Evolutionary conservation across 2,329 filamentous ascomycete genomes (phyloP).

Genomic region (Talaromyces funiculosus): DNA sequence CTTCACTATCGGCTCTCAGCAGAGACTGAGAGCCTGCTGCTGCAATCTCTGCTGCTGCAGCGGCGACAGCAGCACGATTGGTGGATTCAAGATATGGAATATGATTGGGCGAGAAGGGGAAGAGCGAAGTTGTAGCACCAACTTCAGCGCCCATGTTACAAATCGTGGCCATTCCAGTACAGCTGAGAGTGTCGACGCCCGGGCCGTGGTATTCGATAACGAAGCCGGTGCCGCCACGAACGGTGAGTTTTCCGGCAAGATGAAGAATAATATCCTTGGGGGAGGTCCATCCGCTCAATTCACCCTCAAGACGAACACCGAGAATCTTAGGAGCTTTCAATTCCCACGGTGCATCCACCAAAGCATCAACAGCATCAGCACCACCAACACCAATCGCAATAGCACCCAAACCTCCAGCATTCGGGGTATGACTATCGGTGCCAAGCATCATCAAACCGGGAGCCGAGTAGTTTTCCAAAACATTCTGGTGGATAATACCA

Average conservation of each 20-base stretch:
- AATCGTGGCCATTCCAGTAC: constrained; percentile 87
- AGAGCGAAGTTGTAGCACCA: constrained; percentile 90
- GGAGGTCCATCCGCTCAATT: constrained; percentile 82
- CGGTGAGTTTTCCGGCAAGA: constrained; percentile 82
- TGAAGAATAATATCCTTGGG: constrained; percentile 94
- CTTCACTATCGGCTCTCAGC: constrained; percentile 71
- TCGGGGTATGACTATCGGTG: constrained; percentile 95
- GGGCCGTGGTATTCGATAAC: constrained; percentile 93
- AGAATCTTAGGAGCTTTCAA: constrained; percentile 88
- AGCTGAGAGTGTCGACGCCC: constrained; percentile 81
- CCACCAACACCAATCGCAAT: constrained; percentile 97
- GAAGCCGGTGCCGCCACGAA: constrained; percentile 87
- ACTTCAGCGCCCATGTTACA: constrained; percentile 88
- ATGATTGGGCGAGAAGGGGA: constrained; percentile 84
- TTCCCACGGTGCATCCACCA: constrained; percentile 96
- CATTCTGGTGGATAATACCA: constrained; percentile 95
- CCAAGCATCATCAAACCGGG: constrained; percentile 98
- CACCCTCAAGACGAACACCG: constrained; percentile 75
- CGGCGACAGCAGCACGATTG: constrained; percentile 65
- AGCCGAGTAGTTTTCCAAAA: constrained; percentile 95
- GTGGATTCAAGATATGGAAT: constrained; percentile 82
- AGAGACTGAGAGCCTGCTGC: constrained; percentile 55
- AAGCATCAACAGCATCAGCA: constrained; percentile 91
- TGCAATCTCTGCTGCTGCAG: constrained; percentile 59
- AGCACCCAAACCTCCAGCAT: constrained; percentile 87